Percentiles rank a stretch among this genome's conserved stretches.
Conservation (phyloP, 108 stramenopile genomes). For the Skeletonema marinoi region DNA sequence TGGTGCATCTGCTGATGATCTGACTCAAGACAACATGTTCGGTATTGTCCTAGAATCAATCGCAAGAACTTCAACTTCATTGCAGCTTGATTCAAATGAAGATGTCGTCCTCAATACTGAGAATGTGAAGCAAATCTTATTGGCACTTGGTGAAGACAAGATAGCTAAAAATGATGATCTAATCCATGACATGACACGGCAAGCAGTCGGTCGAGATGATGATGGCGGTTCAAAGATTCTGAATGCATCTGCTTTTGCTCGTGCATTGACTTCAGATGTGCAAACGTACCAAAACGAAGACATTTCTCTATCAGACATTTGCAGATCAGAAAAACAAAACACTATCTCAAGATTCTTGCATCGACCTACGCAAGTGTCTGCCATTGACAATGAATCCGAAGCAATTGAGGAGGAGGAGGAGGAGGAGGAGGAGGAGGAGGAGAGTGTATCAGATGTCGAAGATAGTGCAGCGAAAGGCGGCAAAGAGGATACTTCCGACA, state of each 20-base stretch:
- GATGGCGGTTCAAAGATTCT: not conserved
- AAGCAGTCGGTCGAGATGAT: not conserved
- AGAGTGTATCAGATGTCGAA: not conserved
- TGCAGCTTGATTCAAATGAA: not conserved
- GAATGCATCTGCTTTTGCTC: not conserved
- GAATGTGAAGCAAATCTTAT: slow-evolving; percentile 6
- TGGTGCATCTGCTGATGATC: not conserved
- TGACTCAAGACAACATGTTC: not conserved
- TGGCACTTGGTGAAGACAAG: slow-evolving; percentile 1
- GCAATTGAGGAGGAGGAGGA: not conserved
- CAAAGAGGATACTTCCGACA: not conserved
- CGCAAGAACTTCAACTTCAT: not conserved
- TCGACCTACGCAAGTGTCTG: not conserved
- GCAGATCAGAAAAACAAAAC: not conserved
- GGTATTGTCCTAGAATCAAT: slow-evolving; percentile 4
- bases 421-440: no score
- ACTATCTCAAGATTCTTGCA: not conserved
- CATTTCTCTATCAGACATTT: not conserved
- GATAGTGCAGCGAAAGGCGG: not conserved
- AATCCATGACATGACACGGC: not conserved
- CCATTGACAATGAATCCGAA: not conserved
- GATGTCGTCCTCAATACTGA: not conserved
- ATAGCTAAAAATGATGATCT: slow-evolving; percentile 8
- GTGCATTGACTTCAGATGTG: slow-evolving; percentile 11
- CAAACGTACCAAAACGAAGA: slow-evolving; percentile 3